These are phyloP conservation scores for Metschnikowia drakensbergensis DNA, from an alignment of 805 yeast species.

Conservation along the genomic window DNA sequence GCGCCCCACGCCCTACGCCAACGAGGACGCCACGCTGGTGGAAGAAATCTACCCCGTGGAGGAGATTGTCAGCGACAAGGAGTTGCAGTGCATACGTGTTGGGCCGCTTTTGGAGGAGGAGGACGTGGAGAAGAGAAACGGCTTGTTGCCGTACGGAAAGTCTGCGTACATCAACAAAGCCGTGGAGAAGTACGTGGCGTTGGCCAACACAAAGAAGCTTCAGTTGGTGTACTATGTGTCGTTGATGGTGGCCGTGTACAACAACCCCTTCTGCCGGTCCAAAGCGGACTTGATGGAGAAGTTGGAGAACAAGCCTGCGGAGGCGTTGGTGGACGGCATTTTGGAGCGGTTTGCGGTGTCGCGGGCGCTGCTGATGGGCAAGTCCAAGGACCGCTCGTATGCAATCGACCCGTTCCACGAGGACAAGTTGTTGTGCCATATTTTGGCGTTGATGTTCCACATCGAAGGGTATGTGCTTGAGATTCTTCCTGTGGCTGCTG, in stretches of 20 bases:
- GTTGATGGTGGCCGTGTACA: constrained; percentile 73
- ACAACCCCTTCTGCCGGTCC: constrained; percentile 58
- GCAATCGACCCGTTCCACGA: constrained; percentile 83
- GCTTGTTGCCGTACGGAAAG: constrained; percentile 57
- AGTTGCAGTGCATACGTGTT: constrained; percentile 61
- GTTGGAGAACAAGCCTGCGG: constrained; percentile 65
- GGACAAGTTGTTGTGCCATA: constrained; percentile 78
- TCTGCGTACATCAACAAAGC: constrained; percentile 55
- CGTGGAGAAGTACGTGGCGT: constrained; percentile 34
- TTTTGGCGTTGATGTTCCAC: constrained; percentile 69
- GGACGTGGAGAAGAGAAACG: constrained; percentile 45
- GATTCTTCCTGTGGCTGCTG: constrained; percentile 78
- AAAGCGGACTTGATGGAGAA: constrained; percentile 58
- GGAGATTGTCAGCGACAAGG: constrained; percentile 65
- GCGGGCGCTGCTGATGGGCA: constrained; percentile 49
- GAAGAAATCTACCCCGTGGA: constrained; percentile 78
- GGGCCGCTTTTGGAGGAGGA: constrained; percentile 55
- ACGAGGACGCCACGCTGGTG: constrained; percentile 74
- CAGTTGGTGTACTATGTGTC: constrained; percentile 80
- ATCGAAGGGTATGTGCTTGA: constrained; percentile 73
- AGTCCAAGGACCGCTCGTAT: constrained; percentile 71
- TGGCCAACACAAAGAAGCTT: constrained; percentile 50
- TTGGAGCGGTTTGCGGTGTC: constrained; percentile 67
- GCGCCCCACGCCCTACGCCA: constrained; percentile 79
- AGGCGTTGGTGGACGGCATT: constrained; percentile 64